Percentiles rank a stretch among this genome's conserved stretches.
phyloP scores from a whole-genome alignment of 2,329 filamentous ascomycete genomes.

The Sarocladiaceae sp. region DNA sequence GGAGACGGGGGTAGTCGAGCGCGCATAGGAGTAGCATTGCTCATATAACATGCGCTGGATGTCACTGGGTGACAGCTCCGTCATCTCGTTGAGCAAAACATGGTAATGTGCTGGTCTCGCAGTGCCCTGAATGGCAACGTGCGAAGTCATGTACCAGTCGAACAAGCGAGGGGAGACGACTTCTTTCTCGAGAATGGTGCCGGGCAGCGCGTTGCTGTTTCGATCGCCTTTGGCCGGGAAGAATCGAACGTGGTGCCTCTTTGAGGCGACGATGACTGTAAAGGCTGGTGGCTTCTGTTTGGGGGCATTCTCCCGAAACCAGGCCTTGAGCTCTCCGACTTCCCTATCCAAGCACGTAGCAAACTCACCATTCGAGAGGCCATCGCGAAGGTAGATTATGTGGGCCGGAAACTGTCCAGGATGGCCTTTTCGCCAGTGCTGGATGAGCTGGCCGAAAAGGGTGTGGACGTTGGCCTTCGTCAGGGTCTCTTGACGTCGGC shows the following conservation, averaged over 20 bases:
- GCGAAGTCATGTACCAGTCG: conserved; percentile 67
- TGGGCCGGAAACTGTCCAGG: conserved; percentile 48
- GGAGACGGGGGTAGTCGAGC: conserved; percentile 89
- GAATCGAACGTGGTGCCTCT: conserved; percentile 90
- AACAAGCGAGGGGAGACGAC: conserved; percentile 88
- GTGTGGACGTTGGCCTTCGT: conserved; percentile 56
- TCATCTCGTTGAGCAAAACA: conserved; percentile 77
- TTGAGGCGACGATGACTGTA: conserved; percentile 82
- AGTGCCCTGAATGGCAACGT: conserved; percentile 83
- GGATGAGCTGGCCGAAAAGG: conserved; percentile 59
- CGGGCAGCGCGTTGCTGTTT: conserved; percentile 78
- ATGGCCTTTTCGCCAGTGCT: conserved; percentile 58
- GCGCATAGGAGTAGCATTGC: conserved; percentile 87
- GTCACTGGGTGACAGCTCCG: conserved; percentile 56
- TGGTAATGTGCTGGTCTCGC: conserved; percentile 90
- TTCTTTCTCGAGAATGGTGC: conserved; percentile 80
- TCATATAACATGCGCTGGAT: conserved; percentile 89
- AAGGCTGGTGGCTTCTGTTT: conserved; percentile 52
- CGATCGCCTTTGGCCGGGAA: conserved; percentile 65
- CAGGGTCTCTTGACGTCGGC: conserved; percentile 74
- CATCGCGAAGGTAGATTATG: conserved; percentile 89
- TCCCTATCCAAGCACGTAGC: conserved; percentile 73
- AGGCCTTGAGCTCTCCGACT: conserved; percentile 60
- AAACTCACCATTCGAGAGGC: conserved; percentile 84
- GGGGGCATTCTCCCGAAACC: conserved; percentile 37